phyloP scores from a whole-genome alignment of 2,329 filamentous ascomycete species.

The Fusarium sp. region DNA sequence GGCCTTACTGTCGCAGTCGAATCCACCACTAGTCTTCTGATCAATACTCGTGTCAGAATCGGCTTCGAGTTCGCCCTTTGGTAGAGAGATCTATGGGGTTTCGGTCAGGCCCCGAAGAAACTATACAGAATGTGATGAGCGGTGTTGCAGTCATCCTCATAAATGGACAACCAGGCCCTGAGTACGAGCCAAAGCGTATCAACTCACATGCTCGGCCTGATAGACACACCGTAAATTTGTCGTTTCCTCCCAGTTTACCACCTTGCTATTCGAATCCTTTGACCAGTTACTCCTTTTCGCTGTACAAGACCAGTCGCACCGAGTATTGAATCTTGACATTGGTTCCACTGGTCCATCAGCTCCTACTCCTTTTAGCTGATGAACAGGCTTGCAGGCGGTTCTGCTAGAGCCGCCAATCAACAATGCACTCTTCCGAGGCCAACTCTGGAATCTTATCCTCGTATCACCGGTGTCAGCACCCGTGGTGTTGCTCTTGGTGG shows the following conservation, averaged over 20 bases:
- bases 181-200: slow-evolving; percentile 50
- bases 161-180: slow-evolving; percentile 51
- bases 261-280: slow-evolving; percentile 52
- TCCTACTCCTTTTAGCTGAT: too few relatives aligned
- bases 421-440: slow-evolving; percentile 54
- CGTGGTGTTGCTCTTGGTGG: slow-evolving; percentile 45
- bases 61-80: slow-evolving; percentile 81
- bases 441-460: slow-evolving; percentile 50
- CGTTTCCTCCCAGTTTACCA: slow-evolving; percentile 47
- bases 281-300: slow-evolving; percentile 44
- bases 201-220: slow-evolving; percentile 42
- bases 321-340: too few relatives aligned
- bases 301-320: too few relatives aligned
- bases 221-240: slow-evolving; percentile 33
- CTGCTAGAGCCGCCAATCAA: slow-evolving; percentile 46
- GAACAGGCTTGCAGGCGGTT: slow-evolving; percentile 40
- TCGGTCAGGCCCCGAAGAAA: slow-evolving; percentile 68
- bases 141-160: slow-evolving; percentile 65
- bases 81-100: slow-evolving; percentile 80
- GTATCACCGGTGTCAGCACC: slow-evolving; percentile 49
- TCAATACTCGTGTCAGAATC: slow-evolving; percentile 75
- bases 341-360: too few relatives aligned
- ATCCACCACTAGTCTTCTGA: slow-evolving; percentile 65
- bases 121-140: slow-evolving; percentile 70
- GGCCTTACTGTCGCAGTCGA: slow-evolving; percentile 68